Evolutionary conservation across 192 early-diverging fungal species (phyloP).

Genomic region (Coemansia sp.): DNA sequence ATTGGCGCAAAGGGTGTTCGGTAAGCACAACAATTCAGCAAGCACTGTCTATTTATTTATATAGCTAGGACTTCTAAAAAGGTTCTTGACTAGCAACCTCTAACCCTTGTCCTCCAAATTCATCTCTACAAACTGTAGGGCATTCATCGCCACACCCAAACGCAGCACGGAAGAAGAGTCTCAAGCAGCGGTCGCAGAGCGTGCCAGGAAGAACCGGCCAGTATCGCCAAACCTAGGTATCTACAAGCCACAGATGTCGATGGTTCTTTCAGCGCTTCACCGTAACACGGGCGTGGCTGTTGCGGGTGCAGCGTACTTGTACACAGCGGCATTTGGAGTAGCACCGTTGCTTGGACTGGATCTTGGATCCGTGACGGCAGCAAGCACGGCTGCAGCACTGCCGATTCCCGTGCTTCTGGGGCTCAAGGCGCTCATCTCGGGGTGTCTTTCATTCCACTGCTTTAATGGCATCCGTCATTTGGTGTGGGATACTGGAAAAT

Average conservation of each 20-base stretch:
- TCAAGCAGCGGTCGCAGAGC: conserved; percentile 50
- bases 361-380: conserved; percentile 68
- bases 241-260: conserved; percentile 89
- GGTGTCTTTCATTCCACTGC: conserved; percentile 78
- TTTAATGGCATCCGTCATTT: conserved; percentile 89
- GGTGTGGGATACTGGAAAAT: conserved; percentile 82
- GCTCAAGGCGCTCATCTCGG: conserved; percentile 70
- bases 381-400: conserved; percentile 63
- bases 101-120: neutral
- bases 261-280: conserved; percentile 70
- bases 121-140: conserved; percentile 19
- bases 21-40: conserved; percentile 14
- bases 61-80: too few species aligned
- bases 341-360: conserved; percentile 61
- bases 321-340: conserved; percentile 68
- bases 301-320: conserved; percentile 68
- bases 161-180: conserved; percentile 24
- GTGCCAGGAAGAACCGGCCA: conserved; percentile 66
- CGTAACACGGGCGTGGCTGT: conserved; percentile 77
- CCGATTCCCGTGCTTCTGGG: conserved; percentile 69
- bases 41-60: neutral
- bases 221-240: conserved; percentile 82
- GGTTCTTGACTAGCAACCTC: neutral
- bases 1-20: conserved; percentile 23
- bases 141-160: conserved; percentile 47